Evolutionary conservation across 2,329 filamentous ascomycete species (phyloP).

Genomic region (Aphanocladium album): DNA sequence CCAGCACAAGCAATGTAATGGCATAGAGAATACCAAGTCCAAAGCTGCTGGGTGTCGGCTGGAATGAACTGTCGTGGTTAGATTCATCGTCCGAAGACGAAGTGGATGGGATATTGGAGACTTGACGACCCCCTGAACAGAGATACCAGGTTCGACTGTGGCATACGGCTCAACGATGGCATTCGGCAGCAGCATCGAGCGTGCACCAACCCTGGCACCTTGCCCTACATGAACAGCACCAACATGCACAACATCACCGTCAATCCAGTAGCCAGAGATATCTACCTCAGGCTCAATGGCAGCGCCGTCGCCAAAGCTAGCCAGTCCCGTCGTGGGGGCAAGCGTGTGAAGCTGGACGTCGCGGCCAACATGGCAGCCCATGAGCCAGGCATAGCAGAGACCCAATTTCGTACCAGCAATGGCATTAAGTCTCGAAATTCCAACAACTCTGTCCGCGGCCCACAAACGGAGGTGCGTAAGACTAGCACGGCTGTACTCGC

Average conservation of each 20-base stretch:
- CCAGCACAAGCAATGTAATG: slow-evolving; percentile 12
- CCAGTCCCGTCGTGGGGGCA: slow-evolving; percentile 17
- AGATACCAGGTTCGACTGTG: slow-evolving; percentile 14
- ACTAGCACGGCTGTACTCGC: slow-evolving; percentile 17
- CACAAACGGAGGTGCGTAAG: slow-evolving; percentile 17
- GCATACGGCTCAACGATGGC: slow-evolving; percentile 17
- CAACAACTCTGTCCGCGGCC: slow-evolving; percentile 16
- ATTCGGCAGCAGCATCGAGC: slow-evolving; percentile 17
- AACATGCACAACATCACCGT: slow-evolving; percentile 19
- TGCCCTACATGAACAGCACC: slow-evolving; percentile 16
- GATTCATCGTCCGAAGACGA: not conserved
- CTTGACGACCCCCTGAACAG: slow-evolving; percentile 15
- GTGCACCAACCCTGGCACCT: slow-evolving; percentile 17
- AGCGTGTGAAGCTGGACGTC: slow-evolving; percentile 18
- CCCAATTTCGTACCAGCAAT: slow-evolving; percentile 18
- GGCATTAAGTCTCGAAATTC: slow-evolving; percentile 6
- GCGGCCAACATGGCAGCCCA: slow-evolving; percentile 18
- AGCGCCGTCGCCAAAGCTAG: slow-evolving; percentile 17
- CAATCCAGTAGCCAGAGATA: slow-evolving; percentile 19
- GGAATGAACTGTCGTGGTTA: not conserved
- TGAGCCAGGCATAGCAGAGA: slow-evolving; percentile 15
- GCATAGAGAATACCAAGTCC: slow-evolving; percentile 14
- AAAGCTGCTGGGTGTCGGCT: not conserved
- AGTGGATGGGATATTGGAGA: slow-evolving; percentile 6
- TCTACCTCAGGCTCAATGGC: slow-evolving; percentile 20